Percentiles rank a stretch among this genome's conserved stretches.
phyloP scores from a whole-genome alignment of 2,329 filamentous ascomycete genomes.

The Fusarium sterilihyphosum region DNA sequence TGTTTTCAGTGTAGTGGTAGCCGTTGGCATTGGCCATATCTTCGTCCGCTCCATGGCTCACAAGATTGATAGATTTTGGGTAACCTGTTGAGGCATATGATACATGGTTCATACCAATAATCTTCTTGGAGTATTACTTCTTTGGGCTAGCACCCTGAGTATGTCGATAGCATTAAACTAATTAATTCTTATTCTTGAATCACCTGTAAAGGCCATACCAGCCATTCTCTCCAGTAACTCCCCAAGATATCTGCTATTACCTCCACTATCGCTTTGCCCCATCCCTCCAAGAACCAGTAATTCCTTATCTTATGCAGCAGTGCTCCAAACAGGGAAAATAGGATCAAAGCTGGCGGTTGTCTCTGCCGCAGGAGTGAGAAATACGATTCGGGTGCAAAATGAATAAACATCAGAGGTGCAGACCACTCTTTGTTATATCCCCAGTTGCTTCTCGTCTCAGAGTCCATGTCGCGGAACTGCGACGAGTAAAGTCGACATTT shows the following conservation, averaged over 20 bases:
- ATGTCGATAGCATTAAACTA: not conserved
- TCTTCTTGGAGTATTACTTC: too few relatives aligned
- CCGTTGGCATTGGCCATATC: accelerated
- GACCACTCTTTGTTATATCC: not conserved
- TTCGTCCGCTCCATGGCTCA: accelerated
- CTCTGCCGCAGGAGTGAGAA: not conserved
- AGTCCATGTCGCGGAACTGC: not conserved
- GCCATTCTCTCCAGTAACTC: not conserved
- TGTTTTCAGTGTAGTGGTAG: accelerated
- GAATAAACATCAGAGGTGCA: not conserved
- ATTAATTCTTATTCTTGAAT: too few relatives aligned
- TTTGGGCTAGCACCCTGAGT: too few relatives aligned
- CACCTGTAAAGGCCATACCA: not conserved
- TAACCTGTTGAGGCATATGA: too few relatives aligned
- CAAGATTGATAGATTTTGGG: too few relatives aligned
- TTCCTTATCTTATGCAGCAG: not conserved
- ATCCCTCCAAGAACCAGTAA: not conserved
- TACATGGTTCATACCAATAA: too few relatives aligned
- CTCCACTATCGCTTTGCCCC: not conserved
- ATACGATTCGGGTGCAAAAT: not conserved
- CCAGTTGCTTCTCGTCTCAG: not conserved
- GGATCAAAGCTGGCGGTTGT: not conserved
- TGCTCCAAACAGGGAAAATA: not conserved
- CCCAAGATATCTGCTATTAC: not conserved
- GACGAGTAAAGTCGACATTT: not conserved